Evolutionary conservation across 805 yeast genomes (phyloP), one percentile per base, ranked within the genome.

Genomic region (Yarrowia keelungensis): DNA sequence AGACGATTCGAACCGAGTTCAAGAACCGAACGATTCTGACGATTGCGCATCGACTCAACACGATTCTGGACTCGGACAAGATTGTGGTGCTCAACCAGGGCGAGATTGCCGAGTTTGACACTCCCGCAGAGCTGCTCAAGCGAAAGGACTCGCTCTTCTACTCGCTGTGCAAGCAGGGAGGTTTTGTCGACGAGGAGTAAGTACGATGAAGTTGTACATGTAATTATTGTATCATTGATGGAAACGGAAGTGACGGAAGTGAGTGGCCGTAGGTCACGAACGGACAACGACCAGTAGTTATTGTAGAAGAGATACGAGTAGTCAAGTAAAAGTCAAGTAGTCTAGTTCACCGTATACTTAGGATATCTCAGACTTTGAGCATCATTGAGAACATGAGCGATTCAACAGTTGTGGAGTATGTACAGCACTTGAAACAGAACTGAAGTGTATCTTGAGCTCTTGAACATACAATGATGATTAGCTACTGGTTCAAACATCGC

Each of bases 31-130:
- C 97, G 0, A 91, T 92, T 71, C 78, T 92, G 71, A 91, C 97
- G 0, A 92, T 92, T 75, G 97, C 97, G 0, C 97, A 92, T 77
- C 84, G 97, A 74, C 81, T 92, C 70, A 92, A 92, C 74, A 92
- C 97, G 0, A 88, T 92, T 66, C 79, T 92, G 86, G 97, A 92
- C 74, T 87, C 89, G 73, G 97, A 92, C 76, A 84, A 85, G 69
- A 89, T 92, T 35, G 81, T 92, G 65, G 93, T 91, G 2, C 79
- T 92, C 71, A 91, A 89, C 62, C 82, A 82, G 43, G 97, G 97
- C 16, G 81, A 83, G 72, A 86, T 92, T 22, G 85, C 83, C 56
- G 97, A 92, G 77, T 90, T 90, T 77, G 97, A 89, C 71, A 72
- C 87, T 1, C 97, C 97, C 1, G 81, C 77, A 38, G 84, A 83